A percentile compares a stretch with the other conserved stretches of the same genome.
These are phyloP conservation scores for Kregervanrija fluxuum DNA, from an alignment of 805 yeast genomes.

Conservation along the genomic window DNA sequence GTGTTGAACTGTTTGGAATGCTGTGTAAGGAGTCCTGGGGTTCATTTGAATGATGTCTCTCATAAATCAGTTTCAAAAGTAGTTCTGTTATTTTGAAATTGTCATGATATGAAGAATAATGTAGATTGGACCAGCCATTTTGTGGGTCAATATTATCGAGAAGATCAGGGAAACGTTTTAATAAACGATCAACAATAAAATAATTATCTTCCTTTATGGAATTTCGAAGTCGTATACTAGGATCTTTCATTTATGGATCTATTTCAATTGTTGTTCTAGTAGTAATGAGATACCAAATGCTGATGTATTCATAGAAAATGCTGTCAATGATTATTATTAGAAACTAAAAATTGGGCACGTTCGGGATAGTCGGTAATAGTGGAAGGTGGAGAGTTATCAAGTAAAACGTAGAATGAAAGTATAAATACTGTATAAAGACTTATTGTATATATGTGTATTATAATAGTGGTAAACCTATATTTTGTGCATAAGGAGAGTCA, in stretches of 20 bases:
- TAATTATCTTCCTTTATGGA: constrained; percentile 60
- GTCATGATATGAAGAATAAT: constrained; percentile 73
- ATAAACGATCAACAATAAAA: constrained; percentile 53
- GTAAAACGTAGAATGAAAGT: too few relatives aligned
- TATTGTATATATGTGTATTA: too few relatives aligned
- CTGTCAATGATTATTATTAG: not conserved
- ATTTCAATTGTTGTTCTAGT: not conserved
- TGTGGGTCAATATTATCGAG: constrained; percentile 59
- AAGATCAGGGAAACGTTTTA: constrained; percentile 63
- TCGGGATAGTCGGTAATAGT: not conserved
- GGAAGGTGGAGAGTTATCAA: too few relatives aligned
- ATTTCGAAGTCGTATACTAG: constrained; percentile 55
- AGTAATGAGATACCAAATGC: not conserved
- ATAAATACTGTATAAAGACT: too few relatives aligned
- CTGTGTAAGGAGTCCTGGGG: not conserved
- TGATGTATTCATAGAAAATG: not conserved
- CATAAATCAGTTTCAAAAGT: constrained; percentile 13
- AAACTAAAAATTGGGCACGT: not conserved
- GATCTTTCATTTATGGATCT: constrained; percentile 42
- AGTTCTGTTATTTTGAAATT: constrained; percentile 46
- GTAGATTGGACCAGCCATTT: constrained; percentile 80
- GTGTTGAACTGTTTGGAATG: constrained; percentile 1
- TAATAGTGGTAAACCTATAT: too few relatives aligned
- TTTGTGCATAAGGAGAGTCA: too few relatives aligned
- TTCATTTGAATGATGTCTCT: constrained; percentile 11